Conservation (phyloP, 164 flowering plant genomes). For the Saururus chinensis region DNA sequence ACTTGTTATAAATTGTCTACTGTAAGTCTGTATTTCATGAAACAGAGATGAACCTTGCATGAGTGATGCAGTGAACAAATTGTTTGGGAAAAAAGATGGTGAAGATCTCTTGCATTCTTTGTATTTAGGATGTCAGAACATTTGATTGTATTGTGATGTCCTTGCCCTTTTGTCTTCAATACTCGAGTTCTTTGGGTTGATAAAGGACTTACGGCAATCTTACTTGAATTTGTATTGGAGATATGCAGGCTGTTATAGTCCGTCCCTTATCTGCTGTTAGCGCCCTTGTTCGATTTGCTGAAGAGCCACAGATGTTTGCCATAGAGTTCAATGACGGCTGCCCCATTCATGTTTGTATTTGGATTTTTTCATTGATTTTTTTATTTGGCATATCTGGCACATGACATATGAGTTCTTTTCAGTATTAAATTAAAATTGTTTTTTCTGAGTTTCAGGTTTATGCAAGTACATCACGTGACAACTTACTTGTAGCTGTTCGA, state of each 20-base stretch:
- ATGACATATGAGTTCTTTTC: neutral
- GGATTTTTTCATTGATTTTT: slow-evolving; percentile 1
- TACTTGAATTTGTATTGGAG: slow-evolving; percentile 21
- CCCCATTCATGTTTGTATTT: slow-evolving; percentile 74
- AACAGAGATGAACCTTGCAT: no score
- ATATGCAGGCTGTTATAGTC: slow-evolving; percentile 85
- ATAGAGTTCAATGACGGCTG: slow-evolving; percentile 95
- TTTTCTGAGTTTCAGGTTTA: slow-evolving; percentile 59
- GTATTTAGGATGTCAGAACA: neutral
- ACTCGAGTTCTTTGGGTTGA: neutral
- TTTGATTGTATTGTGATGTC: neutral
- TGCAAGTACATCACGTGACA: slow-evolving; percentile 95
- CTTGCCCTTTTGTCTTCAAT: neutral
- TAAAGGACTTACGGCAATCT: neutral
- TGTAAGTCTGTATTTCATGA: no score
- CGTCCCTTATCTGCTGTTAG: slow-evolving; percentile 86
- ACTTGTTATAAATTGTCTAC: no score
- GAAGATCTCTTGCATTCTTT: no score
- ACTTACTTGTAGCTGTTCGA: slow-evolving; percentile 88
- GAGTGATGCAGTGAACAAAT: no score
- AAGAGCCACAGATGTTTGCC: slow-evolving; percentile 99
- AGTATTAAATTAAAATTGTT: neutral
- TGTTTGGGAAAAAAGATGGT: no score
- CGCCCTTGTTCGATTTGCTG: slow-evolving; percentile 90
- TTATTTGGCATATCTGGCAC: neutral